Base-by-base conservation (phyloP, 1,139 yeast species). In the Hemisphaericaspora xylofermentans region DNA sequence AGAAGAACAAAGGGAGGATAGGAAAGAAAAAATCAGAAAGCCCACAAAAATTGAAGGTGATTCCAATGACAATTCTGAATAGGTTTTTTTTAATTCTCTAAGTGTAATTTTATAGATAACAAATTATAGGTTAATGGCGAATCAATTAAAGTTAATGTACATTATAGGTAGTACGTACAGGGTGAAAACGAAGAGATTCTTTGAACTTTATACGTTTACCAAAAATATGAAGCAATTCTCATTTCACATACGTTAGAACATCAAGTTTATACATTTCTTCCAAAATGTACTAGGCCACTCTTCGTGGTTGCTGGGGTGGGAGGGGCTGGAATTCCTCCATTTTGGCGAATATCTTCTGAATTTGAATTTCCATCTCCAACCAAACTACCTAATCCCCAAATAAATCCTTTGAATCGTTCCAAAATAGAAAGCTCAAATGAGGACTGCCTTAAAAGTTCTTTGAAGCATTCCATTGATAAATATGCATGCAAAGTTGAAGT, bases 391-490 rank as follows among this genome's bases (percentile, higher is more conserved):
- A 76, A 60, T 0, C 86, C 85, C 69, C 82, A 80, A 27, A 80
- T 68, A 37, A 67, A 60, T 10, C 83, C 83, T 46, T 70, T 72
- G 52, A 64, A 76, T 45, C 66, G 66, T 34, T 64, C 61, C 37
- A 78, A 64, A 36, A 64, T 64, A 15, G 57, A 54, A 16, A 51
- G 39, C 44, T 69, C 74, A 43, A 59, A 64, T 10, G 65, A 61
- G 34, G 76, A 54, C 47, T 66, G 71, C 53, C 74, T 66, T 45
- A 74, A 74, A 35, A 80, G 58, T 51, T 79, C 84, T 49, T 78
- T 75, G 49, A 78, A 77, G 43, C 83, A 76, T 49, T 80, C 74
- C 69, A 77, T 69, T 16, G 82, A 76, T 47, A 80, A 64, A 43
- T 79, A 69, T 35, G 85, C 80, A 50, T 71, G 76, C 47, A 72